Conservation (phyloP, 2,329 filamentous ascomycete genomes). For the Leptographium radiaticola region DNA sequence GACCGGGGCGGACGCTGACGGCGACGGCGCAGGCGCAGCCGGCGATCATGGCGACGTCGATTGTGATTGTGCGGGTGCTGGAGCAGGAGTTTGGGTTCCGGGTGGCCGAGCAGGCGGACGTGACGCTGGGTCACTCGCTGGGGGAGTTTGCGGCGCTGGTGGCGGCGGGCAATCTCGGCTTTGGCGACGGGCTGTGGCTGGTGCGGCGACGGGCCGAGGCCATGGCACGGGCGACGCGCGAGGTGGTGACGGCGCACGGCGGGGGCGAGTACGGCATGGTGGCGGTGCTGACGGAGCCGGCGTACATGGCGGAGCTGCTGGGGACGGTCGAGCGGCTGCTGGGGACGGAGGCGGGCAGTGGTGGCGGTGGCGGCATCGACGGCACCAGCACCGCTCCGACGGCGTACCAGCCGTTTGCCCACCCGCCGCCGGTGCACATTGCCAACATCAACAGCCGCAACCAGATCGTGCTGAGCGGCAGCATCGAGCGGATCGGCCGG, state of each 20-base stretch:
- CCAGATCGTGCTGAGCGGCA: conserved; percentile 87
- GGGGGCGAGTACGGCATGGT: conserved; percentile 91
- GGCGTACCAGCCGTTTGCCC: neutral
- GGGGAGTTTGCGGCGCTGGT: conserved; percentile 90
- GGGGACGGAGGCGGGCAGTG: conserved; percentile 23
- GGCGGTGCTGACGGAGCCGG: conserved; percentile 75
- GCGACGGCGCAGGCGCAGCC: conserved; percentile 82
- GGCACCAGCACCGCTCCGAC: neutral
- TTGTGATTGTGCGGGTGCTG: conserved; percentile 77
- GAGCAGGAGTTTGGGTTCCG: conserved; percentile 75
- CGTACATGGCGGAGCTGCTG: conserved; percentile 57
- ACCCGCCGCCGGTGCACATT: conserved; percentile 56
- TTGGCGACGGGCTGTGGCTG: conserved; percentile 64
- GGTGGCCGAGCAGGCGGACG: conserved; percentile 57
- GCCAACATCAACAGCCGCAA: conserved; percentile 94
- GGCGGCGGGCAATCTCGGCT: conserved; percentile 66
- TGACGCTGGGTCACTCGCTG: conserved; percentile 79
- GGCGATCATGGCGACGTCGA: conserved; percentile 89
- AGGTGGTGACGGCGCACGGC: conserved; percentile 49
- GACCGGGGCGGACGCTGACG: conserved; percentile 65
- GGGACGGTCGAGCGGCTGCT: conserved; percentile 68
- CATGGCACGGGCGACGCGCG: conserved; percentile 65
- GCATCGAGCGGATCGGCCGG: conserved; percentile 66
- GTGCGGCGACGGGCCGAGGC: conserved; percentile 66
- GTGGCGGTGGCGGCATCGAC: neutral